Base-by-base conservation (phyloP, 2,329 filamentous ascomycete species). In the Simplicillium aogashimaense region DNA sequence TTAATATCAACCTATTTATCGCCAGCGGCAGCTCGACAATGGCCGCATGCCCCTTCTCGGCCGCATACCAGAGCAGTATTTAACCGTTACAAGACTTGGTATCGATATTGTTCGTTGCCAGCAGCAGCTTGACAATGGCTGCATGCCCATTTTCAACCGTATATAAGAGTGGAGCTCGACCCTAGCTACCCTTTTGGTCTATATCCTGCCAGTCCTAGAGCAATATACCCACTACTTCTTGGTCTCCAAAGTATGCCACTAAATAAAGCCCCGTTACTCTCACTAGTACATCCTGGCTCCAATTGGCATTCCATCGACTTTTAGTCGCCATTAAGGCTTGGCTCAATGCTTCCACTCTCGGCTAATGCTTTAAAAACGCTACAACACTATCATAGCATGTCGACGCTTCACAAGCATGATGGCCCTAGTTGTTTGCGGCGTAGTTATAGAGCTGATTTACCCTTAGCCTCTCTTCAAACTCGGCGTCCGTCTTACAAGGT, bases 351-450 rank as follows among this genome's bases (percentile, higher is more conserved):
- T 46, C 33, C 2, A 46, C 33, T 7, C 49, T 47, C 13, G 38
- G 8, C 13, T 48, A 15, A 13, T 18, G 42, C 14, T 31, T 2
- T 7, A 57, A 37, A 40, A 56, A 50, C 6, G 32, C 15, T 1
- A 46, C 35, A n/a, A 53, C 25, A 10, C 14, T 12, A 16, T 42
- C 33, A 17, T 29, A 29, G 17, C 18, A 4, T 8, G 40, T 37
- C 11, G 39, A 32, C 38, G 39, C 43, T 16, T 49, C 20, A 1
- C 39, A 46, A 38, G 51, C 54, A 49, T 64, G 59, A 42, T 56
- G 12, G 1, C 52, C 59, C 61, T 59, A 65, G 43, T 58, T 46
- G 1, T 18, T 12, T 12, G 57, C 46, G 0, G 58, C 56, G 32
- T 64, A 65, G 2, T 46, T n/a, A 41, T 53, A 58, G 14, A 63